Evolutionary conservation across 2,329 filamentous ascomycete genomes (phyloP).

Genomic region (Sarocladium brachiariae): DNA sequence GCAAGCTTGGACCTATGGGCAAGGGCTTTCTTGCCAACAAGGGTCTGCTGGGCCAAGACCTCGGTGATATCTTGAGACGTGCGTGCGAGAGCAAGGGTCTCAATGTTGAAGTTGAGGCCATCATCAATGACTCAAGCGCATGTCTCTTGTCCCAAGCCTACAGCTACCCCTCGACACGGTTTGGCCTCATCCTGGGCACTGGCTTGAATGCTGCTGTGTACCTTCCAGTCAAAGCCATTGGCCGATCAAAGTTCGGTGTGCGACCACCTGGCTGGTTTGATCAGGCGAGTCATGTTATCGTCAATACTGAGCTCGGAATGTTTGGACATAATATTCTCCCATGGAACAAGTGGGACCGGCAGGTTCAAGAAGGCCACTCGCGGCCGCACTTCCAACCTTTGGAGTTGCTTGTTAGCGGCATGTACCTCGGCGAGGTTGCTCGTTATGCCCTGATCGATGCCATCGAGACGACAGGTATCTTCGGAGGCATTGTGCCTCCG

Average conservation of each 20-base stretch:
- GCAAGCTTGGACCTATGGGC: constrained; percentile 55
- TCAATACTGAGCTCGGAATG: constrained; percentile 64
- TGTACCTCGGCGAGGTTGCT: constrained; percentile 60
- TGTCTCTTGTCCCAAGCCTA: constrained; percentile 60
- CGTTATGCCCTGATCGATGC: constrained; percentile 53
- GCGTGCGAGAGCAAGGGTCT: constrained; percentile 46
- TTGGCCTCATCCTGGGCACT: constrained; percentile 60
- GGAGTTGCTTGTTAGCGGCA: constrained; percentile 57
- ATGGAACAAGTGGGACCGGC: constrained; percentile 53
- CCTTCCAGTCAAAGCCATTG: constrained; percentile 51
- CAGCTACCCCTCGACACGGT: constrained; percentile 45
- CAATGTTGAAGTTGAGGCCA: constrained; percentile 49
- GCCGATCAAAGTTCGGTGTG: constrained; percentile 47
- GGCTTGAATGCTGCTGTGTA: constrained; percentile 61
- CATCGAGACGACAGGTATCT: constrained; percentile 44
- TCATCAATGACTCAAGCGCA: constrained; percentile 63
- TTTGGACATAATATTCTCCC: constrained; percentile 54
- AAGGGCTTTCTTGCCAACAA: constrained; percentile 57
- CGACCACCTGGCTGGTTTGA: constrained; percentile 51
- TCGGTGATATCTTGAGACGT: constrained; percentile 50
- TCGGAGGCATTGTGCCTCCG: constrained; percentile 50
- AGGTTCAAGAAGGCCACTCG: constrained; percentile 44
- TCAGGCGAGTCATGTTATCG: constrained; percentile 53
- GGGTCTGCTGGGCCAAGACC: constrained; percentile 50
- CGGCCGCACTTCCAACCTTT: constrained; percentile 55